Conservation (phyloP, 345 rosid genomes). For the Syzygium oleosum region DNA sequence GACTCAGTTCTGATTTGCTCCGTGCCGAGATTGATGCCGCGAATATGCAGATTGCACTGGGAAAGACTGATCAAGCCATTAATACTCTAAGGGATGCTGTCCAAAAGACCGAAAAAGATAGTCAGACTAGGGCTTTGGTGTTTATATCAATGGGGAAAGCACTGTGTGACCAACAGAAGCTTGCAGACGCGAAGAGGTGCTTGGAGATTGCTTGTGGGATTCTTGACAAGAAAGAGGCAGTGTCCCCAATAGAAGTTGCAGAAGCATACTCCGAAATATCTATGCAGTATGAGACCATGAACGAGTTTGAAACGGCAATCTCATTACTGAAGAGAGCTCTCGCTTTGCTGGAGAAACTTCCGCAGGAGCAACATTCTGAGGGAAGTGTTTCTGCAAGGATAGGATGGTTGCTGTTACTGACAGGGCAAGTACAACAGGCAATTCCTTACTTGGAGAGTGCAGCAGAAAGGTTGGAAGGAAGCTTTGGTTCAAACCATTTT, state of each 20-base stretch:
- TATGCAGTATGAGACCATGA: slow-evolving; percentile 82
- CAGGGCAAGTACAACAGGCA: slow-evolving; percentile 71
- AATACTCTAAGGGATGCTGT: slow-evolving; percentile 52
- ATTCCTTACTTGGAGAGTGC: slow-evolving; percentile 88
- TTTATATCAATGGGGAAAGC: slow-evolving; percentile 89
- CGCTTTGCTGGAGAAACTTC: slow-evolving; percentile 68
- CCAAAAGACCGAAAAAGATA: slow-evolving; percentile 64
- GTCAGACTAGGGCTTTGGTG: slow-evolving; percentile 63
- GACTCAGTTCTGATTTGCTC: slow-evolving; percentile 58
- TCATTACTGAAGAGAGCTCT: slow-evolving; percentile 65
- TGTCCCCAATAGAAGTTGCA: slow-evolving; percentile 67
- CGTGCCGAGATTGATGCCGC: slow-evolving; percentile 84
- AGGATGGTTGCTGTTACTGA: slow-evolving; percentile 84
- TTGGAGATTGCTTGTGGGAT: slow-evolving; percentile 73
- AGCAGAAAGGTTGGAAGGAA: slow-evolving; percentile 75
- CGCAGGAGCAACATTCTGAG: slow-evolving; percentile 83
- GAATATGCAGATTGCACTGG: slow-evolving; percentile 83
- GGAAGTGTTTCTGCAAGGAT: slow-evolving; percentile 89
- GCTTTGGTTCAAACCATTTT: slow-evolving; percentile 89
- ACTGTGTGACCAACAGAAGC: slow-evolving; percentile 50
- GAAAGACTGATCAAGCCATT: slow-evolving; percentile 66
- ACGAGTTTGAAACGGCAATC: slow-evolving; percentile 75
- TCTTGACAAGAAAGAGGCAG: slow-evolving; percentile 61
- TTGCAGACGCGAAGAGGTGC: slow-evolving; percentile 63
- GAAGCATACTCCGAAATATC: slow-evolving; percentile 93